Percentiles rank a stretch among this genome's conserved stretches.
Conservation (phyloP, 1,284 basidiomycete species). For the Bondarzewia mesenterica region DNA sequence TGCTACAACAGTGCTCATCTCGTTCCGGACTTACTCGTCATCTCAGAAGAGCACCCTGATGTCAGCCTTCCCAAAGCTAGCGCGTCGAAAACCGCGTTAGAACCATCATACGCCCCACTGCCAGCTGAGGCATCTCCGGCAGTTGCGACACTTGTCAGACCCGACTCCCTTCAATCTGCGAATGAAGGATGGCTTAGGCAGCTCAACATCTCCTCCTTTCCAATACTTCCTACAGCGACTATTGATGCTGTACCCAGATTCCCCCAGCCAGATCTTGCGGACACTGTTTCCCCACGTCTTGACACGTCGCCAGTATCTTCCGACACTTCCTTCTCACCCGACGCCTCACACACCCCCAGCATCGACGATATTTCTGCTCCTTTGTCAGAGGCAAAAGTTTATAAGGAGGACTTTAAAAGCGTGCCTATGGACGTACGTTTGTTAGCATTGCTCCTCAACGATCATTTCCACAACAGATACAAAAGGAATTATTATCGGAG, state of each 20-base stretch:
- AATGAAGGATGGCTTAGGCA: slow-evolving; percentile 10
- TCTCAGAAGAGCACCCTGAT: too few relatives aligned
- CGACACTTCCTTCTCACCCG: too few relatives aligned
- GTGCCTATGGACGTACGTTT: background rate
- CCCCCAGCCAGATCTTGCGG: too few relatives aligned
- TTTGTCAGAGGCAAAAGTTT: too few relatives aligned
- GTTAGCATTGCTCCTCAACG: background rate
- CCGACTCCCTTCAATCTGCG: slow-evolving; percentile 4
- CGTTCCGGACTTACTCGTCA: too few relatives aligned
- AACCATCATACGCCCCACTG: background rate
- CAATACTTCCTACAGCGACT: background rate
- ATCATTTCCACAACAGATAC: background rate
- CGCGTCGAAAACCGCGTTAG: too few relatives aligned
- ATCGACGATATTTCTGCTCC: too few relatives aligned
- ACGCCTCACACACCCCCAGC: too few relatives aligned
- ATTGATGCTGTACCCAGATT: background rate
- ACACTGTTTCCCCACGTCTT: background rate
- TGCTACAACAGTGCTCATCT: too few relatives aligned
- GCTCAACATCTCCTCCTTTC: background rate
- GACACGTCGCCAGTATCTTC: too few relatives aligned
- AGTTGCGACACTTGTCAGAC: background rate
- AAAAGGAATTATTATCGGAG: background rate
- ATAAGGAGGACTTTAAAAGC: background rate
- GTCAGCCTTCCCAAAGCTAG: too few relatives aligned
- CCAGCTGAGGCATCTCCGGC: background rate